Evolutionary conservation across 768 basidiomycete genomes (phyloP).

Genomic region (Leccinellum luteum): DNA sequence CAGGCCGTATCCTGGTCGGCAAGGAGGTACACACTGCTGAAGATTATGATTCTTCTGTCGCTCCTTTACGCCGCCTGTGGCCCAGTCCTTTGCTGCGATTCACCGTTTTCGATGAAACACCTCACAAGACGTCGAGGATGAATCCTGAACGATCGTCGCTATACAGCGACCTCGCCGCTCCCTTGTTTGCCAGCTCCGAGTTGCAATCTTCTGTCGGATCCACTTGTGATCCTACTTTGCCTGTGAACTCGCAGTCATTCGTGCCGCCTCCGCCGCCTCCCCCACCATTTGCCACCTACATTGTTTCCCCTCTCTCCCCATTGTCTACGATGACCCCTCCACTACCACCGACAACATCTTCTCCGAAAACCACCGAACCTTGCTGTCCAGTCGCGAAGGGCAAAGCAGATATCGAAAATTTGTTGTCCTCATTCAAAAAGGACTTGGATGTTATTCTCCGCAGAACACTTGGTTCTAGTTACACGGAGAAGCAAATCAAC

Average conservation of each 20-base stretch:
- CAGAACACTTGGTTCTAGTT: constrained; percentile 32
- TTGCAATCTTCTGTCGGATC: background rate
- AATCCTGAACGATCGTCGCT: constrained; percentile 5
- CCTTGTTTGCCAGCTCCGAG: background rate
- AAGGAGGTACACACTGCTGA: constrained; percentile 55
- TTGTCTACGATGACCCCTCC: constrained; percentile 3
- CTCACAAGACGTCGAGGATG: constrained; percentile 34
- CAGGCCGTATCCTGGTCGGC: constrained; percentile 59
- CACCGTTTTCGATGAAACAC: constrained; percentile 52
- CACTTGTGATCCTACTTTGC: background rate
- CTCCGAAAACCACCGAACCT: background rate
- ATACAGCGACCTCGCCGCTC: background rate
- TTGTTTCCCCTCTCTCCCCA: constrained; percentile 15
- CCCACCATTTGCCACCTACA: constrained; percentile 1
- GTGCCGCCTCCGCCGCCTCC: constrained; percentile 23
- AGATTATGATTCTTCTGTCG: constrained; percentile 53
- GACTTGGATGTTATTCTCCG: constrained; percentile 50
- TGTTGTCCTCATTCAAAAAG: constrained; percentile 51
- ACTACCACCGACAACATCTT: constrained; percentile 1
- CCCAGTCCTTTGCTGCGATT: constrained; percentile 61
- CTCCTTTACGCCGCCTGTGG: constrained; percentile 53
- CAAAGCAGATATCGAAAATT: constrained; percentile 46
- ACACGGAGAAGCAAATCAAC: background rate
- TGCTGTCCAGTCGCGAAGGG: constrained; percentile 48
- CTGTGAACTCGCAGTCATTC: background rate